phyloP scores from a whole-genome alignment of 2,329 filamentous ascomycete species.

The Verticillium albo-atrum region DNA sequence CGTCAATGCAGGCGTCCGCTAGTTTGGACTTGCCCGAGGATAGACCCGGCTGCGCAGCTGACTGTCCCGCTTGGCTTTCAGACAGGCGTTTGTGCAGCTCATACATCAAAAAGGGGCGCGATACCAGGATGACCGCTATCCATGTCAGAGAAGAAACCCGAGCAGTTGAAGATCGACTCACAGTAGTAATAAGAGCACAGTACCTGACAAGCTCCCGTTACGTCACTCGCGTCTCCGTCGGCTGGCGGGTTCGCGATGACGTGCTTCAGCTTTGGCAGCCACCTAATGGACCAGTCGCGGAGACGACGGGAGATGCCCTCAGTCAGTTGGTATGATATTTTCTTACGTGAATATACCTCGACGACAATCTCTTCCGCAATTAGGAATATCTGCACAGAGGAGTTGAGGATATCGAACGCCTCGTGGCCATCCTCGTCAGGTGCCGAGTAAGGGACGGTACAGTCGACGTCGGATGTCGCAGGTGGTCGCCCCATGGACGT shows the following conservation, averaged over 20 bases:
- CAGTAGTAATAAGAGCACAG: constrained; percentile 48
- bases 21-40: constrained; percentile 42
- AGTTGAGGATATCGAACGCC: constrained; percentile 41
- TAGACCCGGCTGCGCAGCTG: constrained; percentile 11
- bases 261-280: constrained; percentile 40
- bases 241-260: constrained; percentile 22
- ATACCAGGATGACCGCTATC: constrained; percentile 49
- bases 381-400: constrained; percentile 47
- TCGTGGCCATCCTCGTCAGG: constrained; percentile 31
- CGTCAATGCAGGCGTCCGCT: constrained; percentile 51
- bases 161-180: not conserved
- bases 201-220: constrained; percentile 45
- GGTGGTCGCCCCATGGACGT: constrained; percentile 51
- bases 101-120: constrained; percentile 52
- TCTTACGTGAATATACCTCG: constrained; percentile 48
- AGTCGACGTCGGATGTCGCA: constrained; percentile 48
- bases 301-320: constrained; percentile 50
- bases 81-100: constrained; percentile 43
- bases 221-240: constrained; percentile 20
- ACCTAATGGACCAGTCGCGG: constrained; percentile 44
- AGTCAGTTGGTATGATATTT: constrained; percentile 47
- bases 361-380: constrained; percentile 46
- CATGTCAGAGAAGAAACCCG: not conserved
- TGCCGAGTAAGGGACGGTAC: constrained; percentile 42
- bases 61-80: constrained; percentile 18